Evolutionary conservation across 345 rosid genomes (phyloP).

Genomic region (Microthlaspi erraticum): DNA sequence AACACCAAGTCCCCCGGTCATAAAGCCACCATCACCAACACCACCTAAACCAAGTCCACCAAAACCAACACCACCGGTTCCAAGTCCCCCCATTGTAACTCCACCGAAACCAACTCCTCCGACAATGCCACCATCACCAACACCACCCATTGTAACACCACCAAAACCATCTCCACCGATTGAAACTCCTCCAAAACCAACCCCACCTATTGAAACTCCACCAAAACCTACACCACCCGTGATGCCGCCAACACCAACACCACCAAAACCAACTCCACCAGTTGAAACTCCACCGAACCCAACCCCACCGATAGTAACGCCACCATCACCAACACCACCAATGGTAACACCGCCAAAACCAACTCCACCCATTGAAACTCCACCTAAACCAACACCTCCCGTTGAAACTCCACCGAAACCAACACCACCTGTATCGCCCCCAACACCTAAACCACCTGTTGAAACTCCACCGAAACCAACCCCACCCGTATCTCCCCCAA

Average conservation of each 20-base stretch:
- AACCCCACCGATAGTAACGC: not conserved
- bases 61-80: constrained; percentile 12
- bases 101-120: too few species aligned
- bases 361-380: too few species aligned
- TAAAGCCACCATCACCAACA: constrained; percentile 7
- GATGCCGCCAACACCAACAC: not conserved
- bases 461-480: not conserved
- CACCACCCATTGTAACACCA: not conserved
- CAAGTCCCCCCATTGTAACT: not conserved
- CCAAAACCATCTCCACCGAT: constrained; percentile 33
- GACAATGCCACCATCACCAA: not conserved
- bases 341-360: too few species aligned
- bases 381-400: not conserved
- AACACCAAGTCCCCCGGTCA: not conserved
- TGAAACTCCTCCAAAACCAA: not conserved
- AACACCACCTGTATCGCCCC: too few species aligned
- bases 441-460: too few species aligned
- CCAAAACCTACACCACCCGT: not conserved
- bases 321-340: too few species aligned
- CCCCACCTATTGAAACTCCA: not conserved
- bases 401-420: not conserved
- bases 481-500: not conserved
- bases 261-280: not conserved
- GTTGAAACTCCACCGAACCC: not conserved
- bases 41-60: constrained; percentile 20